Evolutionary conservation across 257 asterid genomes (phyloP).

Genomic region (Fraxinus cuspidata): DNA sequence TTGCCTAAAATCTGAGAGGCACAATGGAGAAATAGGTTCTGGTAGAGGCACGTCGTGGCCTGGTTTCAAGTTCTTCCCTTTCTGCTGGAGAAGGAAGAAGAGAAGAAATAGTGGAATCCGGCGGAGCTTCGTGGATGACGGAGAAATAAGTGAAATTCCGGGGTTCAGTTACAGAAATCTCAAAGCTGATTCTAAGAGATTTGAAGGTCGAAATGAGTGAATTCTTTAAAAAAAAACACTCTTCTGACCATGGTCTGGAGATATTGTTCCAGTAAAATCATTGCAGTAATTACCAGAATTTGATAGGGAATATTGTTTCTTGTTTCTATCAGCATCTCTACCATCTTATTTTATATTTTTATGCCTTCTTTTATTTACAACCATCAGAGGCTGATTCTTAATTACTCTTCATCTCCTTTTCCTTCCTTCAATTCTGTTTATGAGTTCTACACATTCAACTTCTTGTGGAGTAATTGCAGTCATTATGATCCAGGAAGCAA

Average conservation of each 20-base stretch:
- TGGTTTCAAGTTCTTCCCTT: constrained; percentile 43
- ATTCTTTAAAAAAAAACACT: too few relatives aligned
- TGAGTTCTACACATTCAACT: not conserved
- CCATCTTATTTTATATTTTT: too few relatives aligned
- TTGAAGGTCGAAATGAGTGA: not conserved
- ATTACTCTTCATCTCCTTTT: not conserved
- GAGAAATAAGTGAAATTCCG: constrained; percentile 37
- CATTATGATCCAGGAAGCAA: not conserved
- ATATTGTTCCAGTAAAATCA: too few relatives aligned
- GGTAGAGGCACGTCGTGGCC: constrained; percentile 49
- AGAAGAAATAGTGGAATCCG: constrained; percentile 46
- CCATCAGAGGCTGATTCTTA: not conserved
- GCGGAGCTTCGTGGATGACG: constrained; percentile 33
- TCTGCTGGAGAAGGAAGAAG: constrained; percentile 60
- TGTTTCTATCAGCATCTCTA: too few relatives aligned
- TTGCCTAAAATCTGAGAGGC: constrained; percentile 31
- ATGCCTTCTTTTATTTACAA: too few relatives aligned
- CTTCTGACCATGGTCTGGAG: too few relatives aligned
- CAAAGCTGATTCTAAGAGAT: not conserved
- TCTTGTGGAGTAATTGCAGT: not conserved
- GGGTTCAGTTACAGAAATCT: constrained; percentile 46
- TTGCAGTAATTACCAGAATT: too few relatives aligned
- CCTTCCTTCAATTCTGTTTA: not conserved
- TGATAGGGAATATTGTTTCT: too few relatives aligned
- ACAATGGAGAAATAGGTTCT: constrained; percentile 32